These are phyloP conservation scores for Athelia sp. DNA, from an alignment of 1,284 basidiomycete species.

Conservation along the genomic window DNA sequence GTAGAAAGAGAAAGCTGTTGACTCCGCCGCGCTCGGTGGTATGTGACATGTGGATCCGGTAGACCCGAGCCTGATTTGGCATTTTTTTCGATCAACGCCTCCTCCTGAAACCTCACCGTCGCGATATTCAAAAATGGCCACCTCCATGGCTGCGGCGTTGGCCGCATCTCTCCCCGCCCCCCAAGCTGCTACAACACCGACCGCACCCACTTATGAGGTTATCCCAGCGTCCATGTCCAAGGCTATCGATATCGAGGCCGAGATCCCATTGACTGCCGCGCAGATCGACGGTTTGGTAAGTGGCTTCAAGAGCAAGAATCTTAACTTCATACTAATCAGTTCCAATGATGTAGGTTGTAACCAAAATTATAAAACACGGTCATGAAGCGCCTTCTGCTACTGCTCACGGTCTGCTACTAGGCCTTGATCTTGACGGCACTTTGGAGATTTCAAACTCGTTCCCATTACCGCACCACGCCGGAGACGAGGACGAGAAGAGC, in stretches of 20 bases:
- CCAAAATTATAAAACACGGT: slow-evolving; percentile 90
- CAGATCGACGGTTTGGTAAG: slow-evolving; percentile 84
- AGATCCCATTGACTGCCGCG: slow-evolving; percentile 73
- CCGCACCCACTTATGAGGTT: slow-evolving; percentile 66
- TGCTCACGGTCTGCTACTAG: slow-evolving; percentile 83
- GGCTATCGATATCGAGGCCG: slow-evolving; percentile 85
- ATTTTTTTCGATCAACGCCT: slow-evolving; percentile 26
- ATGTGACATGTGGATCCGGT: too few species aligned
- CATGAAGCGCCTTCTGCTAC: slow-evolving; percentile 61
- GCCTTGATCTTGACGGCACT: slow-evolving; percentile 87
- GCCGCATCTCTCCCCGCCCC: slow-evolving; percentile 78
- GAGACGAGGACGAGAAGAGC: slow-evolving; percentile 77
- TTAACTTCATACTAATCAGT: slow-evolving; percentile 3
- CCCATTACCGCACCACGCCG: slow-evolving; percentile 68
- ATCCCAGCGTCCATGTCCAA: slow-evolving; percentile 89
- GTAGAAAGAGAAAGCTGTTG: too few species aligned
- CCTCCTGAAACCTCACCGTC: slow-evolving; percentile 17
- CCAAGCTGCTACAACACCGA: slow-evolving; percentile 49
- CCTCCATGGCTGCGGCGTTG: slow-evolving; percentile 85
- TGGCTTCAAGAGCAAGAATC: slow-evolving; percentile 11
- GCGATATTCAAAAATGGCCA: slow-evolving; percentile 32
- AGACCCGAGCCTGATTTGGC: slow-evolving; percentile 17
- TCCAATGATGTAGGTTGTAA: slow-evolving; percentile 61
- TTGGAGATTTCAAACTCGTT: slow-evolving; percentile 94
- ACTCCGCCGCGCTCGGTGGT: too few species aligned